Percentiles rank a stretch among this genome's conserved stretches.
phyloP scores from a whole-genome alignment of 129 eudicot species.

The Lactuca saligna region DNA sequence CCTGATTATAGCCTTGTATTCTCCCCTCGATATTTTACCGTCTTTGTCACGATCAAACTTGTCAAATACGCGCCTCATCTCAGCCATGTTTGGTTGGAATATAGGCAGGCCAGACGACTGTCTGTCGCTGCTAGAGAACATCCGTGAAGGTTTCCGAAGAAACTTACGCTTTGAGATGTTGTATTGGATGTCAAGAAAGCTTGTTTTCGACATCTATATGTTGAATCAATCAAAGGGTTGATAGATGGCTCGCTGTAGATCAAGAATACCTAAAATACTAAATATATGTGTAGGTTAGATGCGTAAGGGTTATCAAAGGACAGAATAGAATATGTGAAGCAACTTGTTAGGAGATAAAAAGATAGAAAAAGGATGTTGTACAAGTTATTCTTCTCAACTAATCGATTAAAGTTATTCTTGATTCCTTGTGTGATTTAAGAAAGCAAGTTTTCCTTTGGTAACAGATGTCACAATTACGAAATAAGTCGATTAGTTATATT shows the following conservation, averaged over 20 bases:
- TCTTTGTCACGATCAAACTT: constrained; percentile 76
- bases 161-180: constrained; percentile 54
- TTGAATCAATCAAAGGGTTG: not conserved
- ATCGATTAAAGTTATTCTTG: constrained; percentile 33
- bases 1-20: constrained; percentile 61
- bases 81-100: constrained; percentile 52
- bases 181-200: constrained; percentile 80
- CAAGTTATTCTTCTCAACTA: constrained; percentile 18
- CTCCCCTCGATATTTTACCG: constrained; percentile 78
- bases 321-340: constrained; percentile 31
- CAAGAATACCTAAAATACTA: constrained; percentile 7
- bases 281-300: constrained; percentile 14
- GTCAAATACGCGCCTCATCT: constrained; percentile 63
- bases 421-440: constrained; percentile 39
- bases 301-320: constrained; percentile 22
- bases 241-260: constrained; percentile 8
- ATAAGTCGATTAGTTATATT: not conserved
- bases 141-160: constrained; percentile 56
- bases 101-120: constrained; percentile 51
- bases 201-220: constrained; percentile 44
- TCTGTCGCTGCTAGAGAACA: constrained; percentile 53
- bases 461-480: not conserved
- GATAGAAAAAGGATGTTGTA: constrained; percentile 25
- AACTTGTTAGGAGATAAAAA: constrained; percentile 28
- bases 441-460: constrained; percentile 33